Evolutionary conservation across 2,329 filamentous ascomycete genomes (phyloP), one percentile per base, ranked within the genome.

Genomic region (Alternaria novae-zelandiae): DNA sequence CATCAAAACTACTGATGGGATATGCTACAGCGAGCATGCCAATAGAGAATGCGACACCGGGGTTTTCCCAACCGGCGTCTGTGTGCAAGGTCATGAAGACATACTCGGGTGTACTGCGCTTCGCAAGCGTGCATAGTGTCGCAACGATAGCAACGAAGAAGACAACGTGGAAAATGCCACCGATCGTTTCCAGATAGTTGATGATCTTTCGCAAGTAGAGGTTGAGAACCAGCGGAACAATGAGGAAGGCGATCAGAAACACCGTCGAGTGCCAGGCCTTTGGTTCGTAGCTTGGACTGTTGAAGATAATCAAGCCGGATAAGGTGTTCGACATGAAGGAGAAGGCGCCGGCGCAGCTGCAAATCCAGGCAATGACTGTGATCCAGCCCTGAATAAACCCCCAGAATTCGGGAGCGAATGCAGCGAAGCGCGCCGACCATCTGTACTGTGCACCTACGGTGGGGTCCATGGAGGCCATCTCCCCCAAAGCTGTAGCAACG

Each of bases 101-200:
- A 3, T 79, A 78, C 15, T 75, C 60, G 1, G 80, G 69, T 4
- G 71, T 70, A n/a, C 76, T 76, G 23, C 57, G 58, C 8, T 36
- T 51, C 21, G 53, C 45, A 64, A 82, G 73, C 2, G 80, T 76
- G 65, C 78, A 78, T 2, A 85, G 71, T 3, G 80, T 75, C 23
- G 84, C 80, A 13, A 85, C 70, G 57, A 84, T 79, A 4, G 77
- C 82, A 58, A 85, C 81, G 63, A 85, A 82, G 6, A 83, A 82
- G 11, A 82, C 62, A 11, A 85, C 71, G 58, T 86, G 84, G 6
- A 85, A 58, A 25, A 82, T 71, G 4, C 83, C 74, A 20, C 83
- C 75, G 13, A 82, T 66, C 2, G 79, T 79, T 65, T 86, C 84
- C 36, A 84, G 70, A 5, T 75, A 65, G 3, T 83, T 83, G 4